Percentiles rank a stretch among this genome's conserved stretches.
Evolutionary conservation across 805 yeast species (phyloP).

Genomic region (Kodamaea fukazawae): DNA sequence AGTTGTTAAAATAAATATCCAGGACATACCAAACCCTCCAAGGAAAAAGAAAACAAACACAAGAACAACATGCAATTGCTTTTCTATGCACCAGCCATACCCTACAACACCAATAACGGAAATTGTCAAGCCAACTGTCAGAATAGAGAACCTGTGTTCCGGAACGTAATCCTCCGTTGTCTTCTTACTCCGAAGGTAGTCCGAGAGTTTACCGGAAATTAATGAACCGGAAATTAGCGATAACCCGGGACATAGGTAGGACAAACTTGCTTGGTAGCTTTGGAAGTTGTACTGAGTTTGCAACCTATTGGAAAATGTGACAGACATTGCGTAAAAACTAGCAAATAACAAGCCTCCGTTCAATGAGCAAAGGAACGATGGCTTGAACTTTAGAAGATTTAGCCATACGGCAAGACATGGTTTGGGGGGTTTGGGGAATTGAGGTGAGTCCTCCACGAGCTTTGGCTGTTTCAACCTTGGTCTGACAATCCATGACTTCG

Average conservation of each 20-base stretch:
- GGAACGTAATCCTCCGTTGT: conserved; percentile 35
- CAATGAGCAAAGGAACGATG: conserved; percentile 45
- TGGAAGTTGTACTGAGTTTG: conserved; percentile 35
- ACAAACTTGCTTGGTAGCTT: conserved; percentile 37
- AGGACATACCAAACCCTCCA: conserved; percentile 53
- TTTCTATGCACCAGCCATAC: conserved; percentile 52
- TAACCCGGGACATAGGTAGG: conserved; percentile 53
- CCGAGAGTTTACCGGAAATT: conserved; percentile 49
- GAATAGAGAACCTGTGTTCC: conserved; percentile 46
- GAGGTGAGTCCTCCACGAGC: conserved; percentile 17
- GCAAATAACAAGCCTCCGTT: conserved; percentile 53
- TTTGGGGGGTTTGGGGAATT: conserved; percentile 46
- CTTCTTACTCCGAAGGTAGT: conserved; percentile 25
- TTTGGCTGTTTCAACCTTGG: conserved; percentile 28
- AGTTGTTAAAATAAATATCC: conserved; percentile 52
- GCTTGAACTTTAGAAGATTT: conserved; percentile 37
- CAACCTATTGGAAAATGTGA: conserved; percentile 45
- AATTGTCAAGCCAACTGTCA: conserved; percentile 41
- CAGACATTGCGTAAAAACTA: conserved; percentile 51
- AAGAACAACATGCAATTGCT: conserved; percentile 34
- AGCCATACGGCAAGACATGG: conserved; percentile 39
- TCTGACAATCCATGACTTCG: conserved; percentile 20
- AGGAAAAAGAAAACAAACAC: conserved; percentile 45
- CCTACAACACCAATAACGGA: conserved; percentile 46
- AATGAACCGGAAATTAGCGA: conserved; percentile 50